phyloP scores from a whole-genome alignment of 805 yeast genomes.

The Candida insectalens region DNA sequence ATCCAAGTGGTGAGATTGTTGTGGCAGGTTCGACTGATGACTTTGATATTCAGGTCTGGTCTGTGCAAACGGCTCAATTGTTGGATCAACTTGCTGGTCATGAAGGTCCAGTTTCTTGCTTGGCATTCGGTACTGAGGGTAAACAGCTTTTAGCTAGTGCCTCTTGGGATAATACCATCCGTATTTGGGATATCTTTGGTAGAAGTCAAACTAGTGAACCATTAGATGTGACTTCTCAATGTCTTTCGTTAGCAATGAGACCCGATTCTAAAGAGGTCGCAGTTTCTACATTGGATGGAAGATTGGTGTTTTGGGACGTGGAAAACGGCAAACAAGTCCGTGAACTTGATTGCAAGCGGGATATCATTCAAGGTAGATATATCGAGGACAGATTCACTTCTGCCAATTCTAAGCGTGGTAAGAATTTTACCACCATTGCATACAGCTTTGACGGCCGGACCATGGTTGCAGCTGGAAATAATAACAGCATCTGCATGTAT shows the following conservation, averaged over 20 bases:
- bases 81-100: constrained; percentile 87
- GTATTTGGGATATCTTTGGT: constrained; percentile 89
- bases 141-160: constrained; percentile 70
- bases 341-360: constrained; percentile 76
- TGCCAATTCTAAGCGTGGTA: constrained; percentile 73
- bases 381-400: constrained; percentile 74
- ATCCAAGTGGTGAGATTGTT: constrained; percentile 94
- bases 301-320: constrained; percentile 73
- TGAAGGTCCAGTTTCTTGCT: constrained; percentile 87
- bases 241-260: constrained; percentile 69
- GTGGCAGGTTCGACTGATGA: constrained; percentile 90
- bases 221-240: constrained; percentile 76
- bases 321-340: constrained; percentile 75
- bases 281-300: constrained; percentile 83
- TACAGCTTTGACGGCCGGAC: constrained; percentile 87
- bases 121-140: constrained; percentile 77
- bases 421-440: constrained; percentile 68
- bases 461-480: constrained; percentile 88
- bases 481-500: constrained; percentile 83
- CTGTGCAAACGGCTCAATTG: constrained; percentile 90
- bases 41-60: constrained; percentile 91
- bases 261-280: constrained; percentile 93
- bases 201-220: constrained; percentile 88
- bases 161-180: constrained; percentile 91
- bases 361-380: constrained; percentile 81